Evolutionary conservation across 164 flowering plant species (phyloP), one percentile per base, ranked within the genome.

Genomic region (Vitis labrusca): DNA sequence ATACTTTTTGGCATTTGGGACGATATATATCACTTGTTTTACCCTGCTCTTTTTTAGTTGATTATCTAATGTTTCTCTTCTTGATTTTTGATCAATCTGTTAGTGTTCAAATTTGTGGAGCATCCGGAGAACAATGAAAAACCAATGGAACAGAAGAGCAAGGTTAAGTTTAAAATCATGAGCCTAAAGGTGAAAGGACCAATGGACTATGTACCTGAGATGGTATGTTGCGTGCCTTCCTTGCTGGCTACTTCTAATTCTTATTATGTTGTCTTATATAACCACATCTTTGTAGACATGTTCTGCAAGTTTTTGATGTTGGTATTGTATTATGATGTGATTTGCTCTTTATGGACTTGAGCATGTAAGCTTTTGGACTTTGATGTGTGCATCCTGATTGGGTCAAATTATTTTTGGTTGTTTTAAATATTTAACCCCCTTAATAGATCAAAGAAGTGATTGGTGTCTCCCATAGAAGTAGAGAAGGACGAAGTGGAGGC

Each of bases 71-170:
- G 11, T 47, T 71, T 29, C 1, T 54, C 15, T 49, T 60, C 47
- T 50, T 49, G 29, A n/a, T 47, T 17, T 71, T 64, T 47, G 3
- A 55, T 59, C 1, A 3, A 49, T 54, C 13, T 67, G 53, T 48
- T 66, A 90, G 94, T 90, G 3, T 90, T 90, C 84, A 90, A 90
- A 79, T 90, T 90, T 77, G 87, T 90, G 61, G 94, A 90, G 81
- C 80, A 50, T 44, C 94, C 92, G 1, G 92, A 90, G 73, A 90
- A 85, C 82, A 84, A 85, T 72, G 94, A 86, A 68, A 88, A 82
- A 72, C 84, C 80, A 44, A 67, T 76, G 72, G 85, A 89, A 65
- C 89, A 86, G 77, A 89, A 84, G 78, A 82, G 85, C 83, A 82
- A 68, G 68, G 84, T 88, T 61, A 90, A 90, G 76, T 90, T 90